Evolutionary conservation across 306 rosid species (phyloP).

Genomic region (Acmispon strigosus): DNA sequence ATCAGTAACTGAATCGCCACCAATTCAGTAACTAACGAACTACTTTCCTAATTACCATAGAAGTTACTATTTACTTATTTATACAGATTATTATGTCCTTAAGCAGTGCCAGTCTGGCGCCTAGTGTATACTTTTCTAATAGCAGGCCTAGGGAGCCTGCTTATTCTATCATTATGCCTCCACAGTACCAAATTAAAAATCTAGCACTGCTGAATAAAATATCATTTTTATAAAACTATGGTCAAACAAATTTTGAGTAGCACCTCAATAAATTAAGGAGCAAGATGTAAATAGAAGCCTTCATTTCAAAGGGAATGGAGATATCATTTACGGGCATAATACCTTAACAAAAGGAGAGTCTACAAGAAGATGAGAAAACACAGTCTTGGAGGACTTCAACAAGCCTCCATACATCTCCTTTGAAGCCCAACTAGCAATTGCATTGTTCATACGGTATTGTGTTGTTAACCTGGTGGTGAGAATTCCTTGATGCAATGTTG

Average conservation of each 20-base stretch:
- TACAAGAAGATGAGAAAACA: constrained; percentile 72
- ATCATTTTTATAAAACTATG: background rate
- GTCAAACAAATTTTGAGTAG: background rate
- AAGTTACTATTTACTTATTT: no score
- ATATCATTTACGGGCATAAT: constrained; percentile 17
- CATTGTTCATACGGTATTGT: constrained; percentile 76
- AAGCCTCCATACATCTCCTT: constrained; percentile 82
- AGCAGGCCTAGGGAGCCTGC: no score
- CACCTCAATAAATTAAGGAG: background rate
- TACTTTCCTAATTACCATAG: no score
- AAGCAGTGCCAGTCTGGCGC: no score
- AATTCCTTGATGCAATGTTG: constrained; percentile 60
- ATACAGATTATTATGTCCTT: no score
- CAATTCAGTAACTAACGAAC: no score
- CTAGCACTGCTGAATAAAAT: background rate
- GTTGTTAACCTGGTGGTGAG: constrained; percentile 54
- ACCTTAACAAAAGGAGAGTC: constrained; percentile 82
- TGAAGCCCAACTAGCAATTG: constrained; percentile 86
- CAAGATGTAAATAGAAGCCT: constrained; percentile 10
- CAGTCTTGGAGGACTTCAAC: constrained; percentile 54
- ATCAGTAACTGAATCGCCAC: no score
- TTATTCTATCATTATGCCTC: no score
- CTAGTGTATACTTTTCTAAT: no score
- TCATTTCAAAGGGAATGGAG: constrained; percentile 16
- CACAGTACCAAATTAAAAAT: background rate